Conservation (phyloP, 345 rosid genomes). For the Arabis alpina region DNA sequence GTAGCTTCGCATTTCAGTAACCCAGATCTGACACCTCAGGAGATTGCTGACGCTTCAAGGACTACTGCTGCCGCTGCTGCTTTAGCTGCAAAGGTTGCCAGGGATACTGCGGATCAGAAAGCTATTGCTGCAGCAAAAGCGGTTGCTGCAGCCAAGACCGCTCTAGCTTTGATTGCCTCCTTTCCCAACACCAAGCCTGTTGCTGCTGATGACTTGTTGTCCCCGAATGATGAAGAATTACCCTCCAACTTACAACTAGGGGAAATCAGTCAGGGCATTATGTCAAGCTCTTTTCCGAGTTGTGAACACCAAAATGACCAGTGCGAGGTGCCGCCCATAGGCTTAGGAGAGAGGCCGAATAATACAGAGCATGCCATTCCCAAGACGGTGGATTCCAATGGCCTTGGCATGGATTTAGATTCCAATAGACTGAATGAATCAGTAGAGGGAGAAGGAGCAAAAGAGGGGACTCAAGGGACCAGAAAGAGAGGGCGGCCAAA, state of each 20-base stretch:
- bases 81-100: slow-evolving; percentile 71
- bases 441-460: slow-evolving; percentile 11
- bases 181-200: slow-evolving; percentile 55
- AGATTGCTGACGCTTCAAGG: slow-evolving; percentile 68
- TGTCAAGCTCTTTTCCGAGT: slow-evolving; percentile 56
- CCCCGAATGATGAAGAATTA: slow-evolving; percentile 67
- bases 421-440: not conserved
- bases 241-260: slow-evolving; percentile 66
- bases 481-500: slow-evolving; percentile 40
- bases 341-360: slow-evolving; percentile 6
- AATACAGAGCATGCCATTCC: slow-evolving; percentile 14
- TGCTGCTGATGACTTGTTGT: slow-evolving; percentile 71
- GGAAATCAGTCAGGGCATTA: slow-evolving; percentile 67
- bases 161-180: slow-evolving; percentile 73
- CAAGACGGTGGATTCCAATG: slow-evolving; percentile 9
- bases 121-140: slow-evolving; percentile 80
- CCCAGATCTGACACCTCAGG: slow-evolving; percentile 64
- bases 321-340: slow-evolving; percentile 2
- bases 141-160: slow-evolving; percentile 67
- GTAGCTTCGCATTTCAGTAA: slow-evolving; percentile 50
- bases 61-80: slow-evolving; percentile 61
- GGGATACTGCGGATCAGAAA: slow-evolving; percentile 78
- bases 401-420: slow-evolving; percentile 16
- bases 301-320: slow-evolving; percentile 36
- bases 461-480: slow-evolving; percentile 24